Base-by-base conservation (phyloP, 345 rosid species). In the Eucalyptus curtisii region DNA sequence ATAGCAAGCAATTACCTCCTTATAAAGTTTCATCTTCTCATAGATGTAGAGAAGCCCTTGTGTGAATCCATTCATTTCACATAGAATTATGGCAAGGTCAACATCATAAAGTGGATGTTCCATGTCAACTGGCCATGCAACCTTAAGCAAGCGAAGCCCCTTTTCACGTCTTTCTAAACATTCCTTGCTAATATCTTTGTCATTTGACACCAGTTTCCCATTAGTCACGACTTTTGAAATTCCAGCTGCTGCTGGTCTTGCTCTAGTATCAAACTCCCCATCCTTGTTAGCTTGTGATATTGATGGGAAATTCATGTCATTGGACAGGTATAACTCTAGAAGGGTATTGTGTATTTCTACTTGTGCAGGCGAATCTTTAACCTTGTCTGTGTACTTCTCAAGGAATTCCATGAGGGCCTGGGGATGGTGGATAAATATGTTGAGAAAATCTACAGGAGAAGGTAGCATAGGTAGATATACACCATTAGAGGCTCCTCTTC, bases 331-430 rank as follows among this genome's bases (percentile, higher is more conserved):
- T 89, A 98, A 88, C 92, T 98, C 99, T 92, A 98, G 89, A 87
- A 98, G 97, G 45, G 99, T 97, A 88, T 96, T 98, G 87, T 98
- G 95, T 89, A 98, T 97, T 93, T 98, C 99, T 52, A 95, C 95
- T 91, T 98, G 99, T 89, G 99, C 98, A 90, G 99, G 98, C n/a
- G 99, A 96, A 88, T 98, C 99, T 92, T 96, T 96, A 87, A 97
- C 98, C 93, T 94, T 95, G 87, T 91, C 92, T 14, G 93, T 92
- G 89, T 96, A 98, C 90, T 94, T 96, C 90, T 98, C 99, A 47
- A 98, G 97, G 93, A 98, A 97, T 68, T 92, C 92, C 99, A 96
- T 95, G 64, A 98, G 95, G 37, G 99, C 94, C 90, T 93, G 91
- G 40, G 99, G 97, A 90, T 95, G 94, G 90, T 97, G 99, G 90